These are phyloP conservation scores for Fusarium lateritium DNA, from an alignment of 2,329 filamentous ascomycete genomes.

Conservation along the genomic window DNA sequence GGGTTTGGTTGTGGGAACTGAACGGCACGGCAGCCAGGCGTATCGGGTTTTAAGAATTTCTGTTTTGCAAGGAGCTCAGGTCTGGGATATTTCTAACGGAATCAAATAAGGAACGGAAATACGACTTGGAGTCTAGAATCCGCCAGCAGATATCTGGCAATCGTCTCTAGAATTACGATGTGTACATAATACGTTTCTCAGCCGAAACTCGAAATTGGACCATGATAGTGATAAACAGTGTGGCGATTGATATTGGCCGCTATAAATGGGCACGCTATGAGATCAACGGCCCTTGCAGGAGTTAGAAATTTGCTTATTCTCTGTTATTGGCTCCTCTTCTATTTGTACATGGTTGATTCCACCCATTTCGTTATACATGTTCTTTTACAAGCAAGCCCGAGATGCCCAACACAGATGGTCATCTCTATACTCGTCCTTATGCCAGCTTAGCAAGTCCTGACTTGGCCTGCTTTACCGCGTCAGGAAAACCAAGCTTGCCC, in stretches of 20 bases:
- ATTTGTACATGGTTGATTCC: conserved; percentile 26
- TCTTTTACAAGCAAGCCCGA: background rate
- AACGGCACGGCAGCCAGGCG: conserved; percentile 37
- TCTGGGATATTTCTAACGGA: conserved; percentile 35
- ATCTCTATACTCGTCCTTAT: conserved; percentile 7
- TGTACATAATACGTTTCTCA: conserved; percentile 6
- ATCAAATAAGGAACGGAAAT: conserved; percentile 19
- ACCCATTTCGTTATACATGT: conserved; percentile 13
- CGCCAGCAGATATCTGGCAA: conserved; percentile 3
- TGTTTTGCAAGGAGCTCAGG: conserved; percentile 41
- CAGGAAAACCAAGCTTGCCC: conserved; percentile 65
- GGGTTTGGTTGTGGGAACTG: conserved; percentile 3
- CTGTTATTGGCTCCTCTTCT: conserved; percentile 5
- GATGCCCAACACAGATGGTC: background rate
- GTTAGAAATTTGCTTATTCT: background rate
- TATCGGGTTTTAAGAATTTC: conserved; percentile 24
- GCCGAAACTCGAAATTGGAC: background rate
- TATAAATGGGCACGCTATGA: background rate
- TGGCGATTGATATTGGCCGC: background rate
- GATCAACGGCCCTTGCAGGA: background rate
- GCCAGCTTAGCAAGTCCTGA: conserved; percentile 61
- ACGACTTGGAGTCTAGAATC: conserved; percentile 18
- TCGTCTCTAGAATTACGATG: conserved; percentile 14
- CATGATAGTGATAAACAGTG: background rate
- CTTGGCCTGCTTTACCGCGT: conserved; percentile 67